Evolutionary conservation across 2,329 filamentous ascomycete species (phyloP), one percentile per base, ranked within the genome.

Genomic region (Gaeumannomyces tritici): DNA sequence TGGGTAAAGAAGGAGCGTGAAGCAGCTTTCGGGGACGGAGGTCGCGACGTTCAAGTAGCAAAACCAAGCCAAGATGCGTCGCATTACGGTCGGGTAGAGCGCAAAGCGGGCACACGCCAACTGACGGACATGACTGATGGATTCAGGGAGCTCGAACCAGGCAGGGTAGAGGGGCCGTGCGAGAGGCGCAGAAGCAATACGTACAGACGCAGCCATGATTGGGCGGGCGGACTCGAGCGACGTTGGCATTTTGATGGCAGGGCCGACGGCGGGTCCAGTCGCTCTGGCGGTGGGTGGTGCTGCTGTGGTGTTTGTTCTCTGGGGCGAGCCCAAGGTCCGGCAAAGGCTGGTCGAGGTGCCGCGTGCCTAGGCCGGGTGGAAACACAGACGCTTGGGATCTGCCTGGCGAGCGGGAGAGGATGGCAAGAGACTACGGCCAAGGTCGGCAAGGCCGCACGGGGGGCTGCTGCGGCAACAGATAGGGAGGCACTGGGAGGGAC

Each of bases 191-290:
- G 55, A 61, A 58, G 55, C 58, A 63, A 47, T 65, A 83, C 83
- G 62, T 83, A 86, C 83, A 70, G 83, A 85, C 59, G 82, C 80
- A 64, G 82, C 82, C 83, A 86, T 85, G 72, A 86, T 86, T 69
- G 83, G 83, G 71, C 83, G 82, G 62, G 81, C 78, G 57, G 83
- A 86, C 62, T 86, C 83, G 63, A 85, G 70, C n/a, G 83, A 86
- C 65, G 78, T 72, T 71, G 82, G 81, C 83, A 86, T 86, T 7
- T 56, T 55, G 21, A 9, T 56, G 55, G 55, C 24, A 28, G 55
- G 24, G 24, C 42, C 18, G 21, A 47, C 42, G n/a, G 42, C 21
- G 42, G 42, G 9, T 15, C 21, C 15, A n/a, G 42, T n/a, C 15
- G 5, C 15, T n/a, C 42, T 33, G 31, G 3, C 12, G 31, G 29